These are phyloP conservation scores for Calonectria montana DNA, from an alignment of 2,329 filamentous ascomycete genomes.

Conservation along the genomic window DNA sequence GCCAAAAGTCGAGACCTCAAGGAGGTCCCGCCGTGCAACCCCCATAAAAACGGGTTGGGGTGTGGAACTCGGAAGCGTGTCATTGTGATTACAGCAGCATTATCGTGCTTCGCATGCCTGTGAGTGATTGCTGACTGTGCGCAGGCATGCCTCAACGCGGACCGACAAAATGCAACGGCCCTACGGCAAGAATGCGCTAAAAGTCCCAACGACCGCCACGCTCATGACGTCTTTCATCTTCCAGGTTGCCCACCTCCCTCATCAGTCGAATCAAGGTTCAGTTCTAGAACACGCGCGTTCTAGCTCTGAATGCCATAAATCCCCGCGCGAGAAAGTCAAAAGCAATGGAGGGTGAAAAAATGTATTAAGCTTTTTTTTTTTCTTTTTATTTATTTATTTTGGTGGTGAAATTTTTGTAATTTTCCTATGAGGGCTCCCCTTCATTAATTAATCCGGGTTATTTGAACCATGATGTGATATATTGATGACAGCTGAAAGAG, in stretches of 20 bases:
- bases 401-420: not conserved
- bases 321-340: not conserved
- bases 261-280: not conserved
- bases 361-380: not conserved
- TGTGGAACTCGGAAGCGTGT: constrained; percentile 17
- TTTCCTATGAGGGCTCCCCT: not conserved
- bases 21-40: constrained; percentile 9
- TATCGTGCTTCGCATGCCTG: constrained; percentile 33
- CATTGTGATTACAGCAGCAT: constrained; percentile 31
- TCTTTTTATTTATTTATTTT: no score
- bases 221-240: constrained; percentile 39
- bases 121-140: constrained; percentile 29
- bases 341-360: not conserved
- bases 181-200: constrained; percentile 25
- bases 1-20: constrained; percentile 5
- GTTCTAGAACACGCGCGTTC: constrained; percentile 3
- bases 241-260: not conserved
- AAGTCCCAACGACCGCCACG: constrained; percentile 18
- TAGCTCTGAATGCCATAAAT: not conserved
- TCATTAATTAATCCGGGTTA: no score
- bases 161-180: constrained; percentile 7
- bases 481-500: not conserved
- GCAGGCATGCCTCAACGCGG: constrained; percentile 13
- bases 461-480: not conserved
- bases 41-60: not conserved